phyloP scores from a whole-genome alignment of 495 filamentous ascomycete species.

The Hypomontagnella monticulosa region DNA sequence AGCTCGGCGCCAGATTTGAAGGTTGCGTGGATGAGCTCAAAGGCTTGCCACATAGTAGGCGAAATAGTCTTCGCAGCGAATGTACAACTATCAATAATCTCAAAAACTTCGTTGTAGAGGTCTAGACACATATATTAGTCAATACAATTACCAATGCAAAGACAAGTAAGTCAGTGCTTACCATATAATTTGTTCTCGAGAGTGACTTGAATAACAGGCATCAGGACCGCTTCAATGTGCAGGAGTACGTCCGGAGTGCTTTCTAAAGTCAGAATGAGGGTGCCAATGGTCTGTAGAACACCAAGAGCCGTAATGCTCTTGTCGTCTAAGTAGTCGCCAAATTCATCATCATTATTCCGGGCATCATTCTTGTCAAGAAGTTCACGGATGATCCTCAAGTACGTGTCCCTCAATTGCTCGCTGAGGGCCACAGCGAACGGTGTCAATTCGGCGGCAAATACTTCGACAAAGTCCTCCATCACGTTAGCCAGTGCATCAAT shows the following conservation, averaged over 20 bases:
- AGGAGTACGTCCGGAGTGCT: constrained; percentile 93
- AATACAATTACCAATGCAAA: neutral
- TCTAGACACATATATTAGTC: constrained; percentile 60
- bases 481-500: constrained; percentile 96
- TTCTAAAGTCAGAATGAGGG: constrained; percentile 94
- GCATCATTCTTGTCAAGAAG: constrained; percentile 85
- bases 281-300: constrained; percentile 97
- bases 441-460: constrained; percentile 93
- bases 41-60: constrained; percentile 96
- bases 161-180: constrained; percentile 44
- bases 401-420: constrained; percentile 95
- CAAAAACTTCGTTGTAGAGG: constrained; percentile 96
- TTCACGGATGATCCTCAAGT: constrained; percentile 91
- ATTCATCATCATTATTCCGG: constrained; percentile 75
- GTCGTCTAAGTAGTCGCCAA: constrained; percentile 93
- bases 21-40: constrained; percentile 93
- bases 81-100: constrained; percentile 99
- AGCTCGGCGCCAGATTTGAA: constrained; percentile 97
- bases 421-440: constrained; percentile 98
- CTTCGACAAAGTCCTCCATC: constrained; percentile 99
- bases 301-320: constrained; percentile 98
- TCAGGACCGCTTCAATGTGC: constrained; percentile 92
- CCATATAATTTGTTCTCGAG: constrained; percentile 96
- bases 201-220: constrained; percentile 96
- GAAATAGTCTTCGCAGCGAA: constrained; percentile 96